Conservation (phyloP, 768 basidiomycete genomes). For the Kwoniella dendrophila region DNA sequence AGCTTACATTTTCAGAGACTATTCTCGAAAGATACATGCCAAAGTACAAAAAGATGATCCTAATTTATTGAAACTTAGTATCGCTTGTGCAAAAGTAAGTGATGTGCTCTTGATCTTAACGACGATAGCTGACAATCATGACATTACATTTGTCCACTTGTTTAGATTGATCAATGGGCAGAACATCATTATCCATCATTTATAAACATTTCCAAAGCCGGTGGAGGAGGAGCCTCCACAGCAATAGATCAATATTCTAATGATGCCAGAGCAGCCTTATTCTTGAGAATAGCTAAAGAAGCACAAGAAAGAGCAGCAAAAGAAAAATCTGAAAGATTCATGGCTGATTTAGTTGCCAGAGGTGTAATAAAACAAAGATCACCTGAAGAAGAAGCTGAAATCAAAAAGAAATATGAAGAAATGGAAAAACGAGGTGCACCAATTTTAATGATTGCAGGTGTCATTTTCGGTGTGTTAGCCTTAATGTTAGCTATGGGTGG, state of each 20-base stretch:
- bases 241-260: conserved; percentile 43
- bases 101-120: no score
- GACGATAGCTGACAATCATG: not conserved
- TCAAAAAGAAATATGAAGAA: conserved; percentile 25
- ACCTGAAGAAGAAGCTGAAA: conserved; percentile 30
- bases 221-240: conserved; percentile 47
- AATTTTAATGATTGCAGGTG: conserved; percentile 28
- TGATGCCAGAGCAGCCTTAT: conserved; percentile 56
- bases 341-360: conserved; percentile 58
- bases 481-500: conserved; percentile 34
- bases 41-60: conserved; percentile 81
- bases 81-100: conserved; percentile 79
- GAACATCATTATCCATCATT: conserved; percentile 94
- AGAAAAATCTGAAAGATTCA: conserved; percentile 50
- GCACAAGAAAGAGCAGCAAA: conserved; percentile 35
- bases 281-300: conserved; percentile 42
- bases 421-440: conserved; percentile 20
- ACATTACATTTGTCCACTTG: no score
- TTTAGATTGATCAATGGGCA: conserved; percentile 92
- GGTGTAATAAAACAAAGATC: conserved; percentile 51
- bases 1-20: conserved; percentile 80
- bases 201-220: conserved; percentile 58
- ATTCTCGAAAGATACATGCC: conserved; percentile 77
- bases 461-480: conserved; percentile 37
- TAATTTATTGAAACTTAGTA: conserved; percentile 76